phyloP scores from a whole-genome alignment of 345 rosid genomes.

The Eucalyptus rudis region DNA sequence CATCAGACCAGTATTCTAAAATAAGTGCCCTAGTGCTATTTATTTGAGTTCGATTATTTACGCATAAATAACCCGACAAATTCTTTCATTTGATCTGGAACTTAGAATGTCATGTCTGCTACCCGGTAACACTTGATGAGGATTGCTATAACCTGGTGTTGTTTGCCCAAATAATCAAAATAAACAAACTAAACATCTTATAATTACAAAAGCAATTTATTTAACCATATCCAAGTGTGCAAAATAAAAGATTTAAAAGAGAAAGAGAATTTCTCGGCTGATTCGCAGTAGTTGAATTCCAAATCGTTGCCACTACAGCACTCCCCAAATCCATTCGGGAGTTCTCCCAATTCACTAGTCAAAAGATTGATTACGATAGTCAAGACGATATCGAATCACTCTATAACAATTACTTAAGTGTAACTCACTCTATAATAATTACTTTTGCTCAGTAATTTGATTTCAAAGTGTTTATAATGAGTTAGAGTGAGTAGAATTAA shows the following conservation, averaged over 20 bases:
- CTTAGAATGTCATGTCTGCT: background rate
- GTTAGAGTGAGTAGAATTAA: background rate
- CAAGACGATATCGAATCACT: background rate
- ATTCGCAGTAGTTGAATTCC: background rate
- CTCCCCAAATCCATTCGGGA: background rate
- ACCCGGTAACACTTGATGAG: background rate
- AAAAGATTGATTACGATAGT: fast-evolving
- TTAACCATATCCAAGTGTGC: background rate
- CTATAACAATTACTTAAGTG: background rate
- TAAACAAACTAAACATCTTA: background rate
- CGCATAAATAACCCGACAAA: background rate
- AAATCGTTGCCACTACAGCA: background rate
- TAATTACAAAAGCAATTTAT: background rate
- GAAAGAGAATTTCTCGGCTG: background rate
- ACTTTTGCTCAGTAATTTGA: background rate
- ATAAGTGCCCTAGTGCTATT: background rate
- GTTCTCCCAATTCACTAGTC: background rate
- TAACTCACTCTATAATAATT: background rate
- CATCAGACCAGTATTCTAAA: background rate
- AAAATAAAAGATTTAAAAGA: background rate
- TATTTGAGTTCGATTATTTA: background rate
- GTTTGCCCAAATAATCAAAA: fast-evolving
- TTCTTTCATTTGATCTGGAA: background rate
- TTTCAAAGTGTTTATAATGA: background rate
- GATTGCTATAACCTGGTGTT: background rate